These are phyloP conservation scores for Psidium friedrichsthalianum DNA, from an alignment of 345 rosid genomes.

Conservation along the genomic window DNA sequence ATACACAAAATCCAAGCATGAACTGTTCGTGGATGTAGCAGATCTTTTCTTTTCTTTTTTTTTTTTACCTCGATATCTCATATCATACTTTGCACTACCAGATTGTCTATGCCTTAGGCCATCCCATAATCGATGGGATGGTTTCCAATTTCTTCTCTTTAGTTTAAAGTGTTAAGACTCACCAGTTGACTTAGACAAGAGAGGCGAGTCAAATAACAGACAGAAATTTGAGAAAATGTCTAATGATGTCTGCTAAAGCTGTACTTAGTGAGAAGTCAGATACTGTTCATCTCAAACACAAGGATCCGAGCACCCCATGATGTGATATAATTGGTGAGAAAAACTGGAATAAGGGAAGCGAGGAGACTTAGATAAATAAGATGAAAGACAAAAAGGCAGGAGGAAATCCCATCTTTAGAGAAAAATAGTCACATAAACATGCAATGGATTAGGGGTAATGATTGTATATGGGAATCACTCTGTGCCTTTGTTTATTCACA, in stretches of 20 bases:
- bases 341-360: neutral
- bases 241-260: neutral
- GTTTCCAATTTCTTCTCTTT: neutral
- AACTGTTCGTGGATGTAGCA: slow-evolving; percentile 61
- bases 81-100: neutral
- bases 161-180: neutral
- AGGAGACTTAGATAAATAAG: neutral
- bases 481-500: neutral
- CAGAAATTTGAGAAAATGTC: neutral
- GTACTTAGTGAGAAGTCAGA: neutral
- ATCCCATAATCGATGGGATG: neutral
- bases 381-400: neutral
- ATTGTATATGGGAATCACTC: neutral
- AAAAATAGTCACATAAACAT: neutral
- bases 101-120: neutral
- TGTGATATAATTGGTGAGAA: neutral
- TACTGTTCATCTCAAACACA: neutral
- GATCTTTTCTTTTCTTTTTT: slow-evolving; percentile 7
- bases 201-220: neutral
- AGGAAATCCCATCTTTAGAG: neutral
- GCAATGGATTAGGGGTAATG: neutral
- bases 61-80: neutral
- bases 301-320: neutral
- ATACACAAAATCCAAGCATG: slow-evolving; percentile 26
- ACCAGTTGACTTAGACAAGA: neutral